Percentiles rank a stretch among this genome's conserved stretches.
Evolutionary conservation across 768 basidiomycete species (phyloP).

Genomic region (Tephrocybe sp.): DNA sequence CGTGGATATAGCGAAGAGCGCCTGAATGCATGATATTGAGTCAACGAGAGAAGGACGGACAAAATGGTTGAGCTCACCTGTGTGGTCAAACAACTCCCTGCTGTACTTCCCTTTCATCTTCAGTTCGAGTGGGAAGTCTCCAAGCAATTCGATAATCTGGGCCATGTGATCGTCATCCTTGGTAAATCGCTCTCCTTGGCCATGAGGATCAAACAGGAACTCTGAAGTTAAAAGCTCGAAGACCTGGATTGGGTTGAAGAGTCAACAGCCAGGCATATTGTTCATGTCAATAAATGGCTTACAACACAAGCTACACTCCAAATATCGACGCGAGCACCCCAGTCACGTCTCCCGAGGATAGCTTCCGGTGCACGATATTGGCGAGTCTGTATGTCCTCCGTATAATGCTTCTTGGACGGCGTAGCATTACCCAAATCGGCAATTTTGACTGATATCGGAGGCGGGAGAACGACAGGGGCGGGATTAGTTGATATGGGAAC

Average conservation of each 20-base stretch:
- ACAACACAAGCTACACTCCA: constrained; percentile 92
- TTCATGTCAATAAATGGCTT: constrained; percentile 26
- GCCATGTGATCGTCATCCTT: constrained; percentile 97
- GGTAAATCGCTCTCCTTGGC: constrained; percentile 74
- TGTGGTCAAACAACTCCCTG: constrained; percentile 78
- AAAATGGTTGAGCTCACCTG: constrained; percentile 41
- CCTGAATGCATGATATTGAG: constrained; percentile 38
- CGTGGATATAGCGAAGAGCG: constrained; percentile 66
- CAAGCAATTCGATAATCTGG: constrained; percentile 89
- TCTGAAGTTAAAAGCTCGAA: constrained; percentile 92
- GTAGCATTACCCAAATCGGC: constrained; percentile 95
- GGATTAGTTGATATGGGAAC: constrained; percentile 21
- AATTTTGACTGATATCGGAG: constrained; percentile 82
- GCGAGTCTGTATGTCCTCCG: constrained; percentile 95
- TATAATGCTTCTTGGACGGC: constrained; percentile 85
- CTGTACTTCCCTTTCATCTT: constrained; percentile 86
- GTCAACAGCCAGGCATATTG: background rate
- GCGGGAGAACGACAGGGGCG: constrained; percentile 19
- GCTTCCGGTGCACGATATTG: constrained; percentile 96
- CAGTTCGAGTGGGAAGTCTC: constrained; percentile 67
- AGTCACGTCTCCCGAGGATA: constrained; percentile 82
- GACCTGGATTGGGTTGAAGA: constrained; percentile 36
- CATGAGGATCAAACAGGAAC: constrained; percentile 88
- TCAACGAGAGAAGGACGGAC: background rate
- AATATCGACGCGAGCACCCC: constrained; percentile 83